These are phyloP conservation scores for Tetracladium maxilliforme DNA, from an alignment of 2,329 filamentous ascomycete species.

Conservation along the genomic window DNA sequence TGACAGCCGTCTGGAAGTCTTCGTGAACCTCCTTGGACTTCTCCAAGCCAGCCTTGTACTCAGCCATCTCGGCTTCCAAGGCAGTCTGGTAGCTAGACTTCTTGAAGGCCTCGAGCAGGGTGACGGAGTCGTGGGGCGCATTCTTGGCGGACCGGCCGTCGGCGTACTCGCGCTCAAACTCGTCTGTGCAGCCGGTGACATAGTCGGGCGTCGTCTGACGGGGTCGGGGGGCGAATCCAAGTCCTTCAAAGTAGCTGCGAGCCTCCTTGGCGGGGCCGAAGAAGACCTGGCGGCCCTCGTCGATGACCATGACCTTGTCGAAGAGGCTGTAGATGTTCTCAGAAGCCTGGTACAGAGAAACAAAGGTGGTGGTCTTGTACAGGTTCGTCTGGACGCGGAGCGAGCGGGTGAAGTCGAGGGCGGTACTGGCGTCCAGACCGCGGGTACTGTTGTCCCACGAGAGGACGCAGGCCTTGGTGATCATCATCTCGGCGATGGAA, in stretches of 20 bases:
- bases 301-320: conserved; percentile 74
- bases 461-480: conserved; percentile 55
- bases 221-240: conserved; percentile 62
- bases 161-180: conserved; percentile 69
- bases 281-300: conserved; percentile 61
- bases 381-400: conserved; percentile 71
- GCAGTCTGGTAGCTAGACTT: conserved; percentile 41
- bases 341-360: conserved; percentile 74
- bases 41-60: conserved; percentile 50
- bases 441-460: conserved; percentile 66
- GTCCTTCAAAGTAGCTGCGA: conserved; percentile 57
- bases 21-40: conserved; percentile 54
- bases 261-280: conserved; percentile 57
- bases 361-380: conserved; percentile 72
- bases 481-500: conserved; percentile 71
- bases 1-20: conserved; percentile 63
- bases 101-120: conserved; percentile 55
- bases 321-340: conserved; percentile 70
- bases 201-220: conserved; percentile 74
- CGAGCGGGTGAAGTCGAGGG: conserved; percentile 52
- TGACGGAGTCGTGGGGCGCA: conserved; percentile 52
- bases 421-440: conserved; percentile 53
- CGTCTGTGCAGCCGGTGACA: conserved; percentile 67
- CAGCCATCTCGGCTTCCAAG: conserved; percentile 49
- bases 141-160: conserved; percentile 49